Evolutionary conservation across 495 filamentous ascomycete species (phyloP), one percentile per base, ranked within the genome.

Genomic region (Podospora fimiseda): DNA sequence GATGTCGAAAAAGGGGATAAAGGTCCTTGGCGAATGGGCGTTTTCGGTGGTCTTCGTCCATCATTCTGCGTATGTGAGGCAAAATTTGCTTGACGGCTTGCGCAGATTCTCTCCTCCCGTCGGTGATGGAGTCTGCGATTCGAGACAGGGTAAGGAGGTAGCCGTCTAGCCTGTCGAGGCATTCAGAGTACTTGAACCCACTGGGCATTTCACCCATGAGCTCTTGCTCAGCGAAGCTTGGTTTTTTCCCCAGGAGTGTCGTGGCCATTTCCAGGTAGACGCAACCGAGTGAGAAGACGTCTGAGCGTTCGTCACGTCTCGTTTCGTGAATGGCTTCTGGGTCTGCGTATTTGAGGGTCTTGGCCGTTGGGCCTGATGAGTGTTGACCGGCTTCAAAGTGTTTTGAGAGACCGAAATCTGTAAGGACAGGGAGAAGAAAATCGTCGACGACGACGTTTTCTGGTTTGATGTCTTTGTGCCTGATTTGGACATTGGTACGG

Each of bases 231-330:
- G 63, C 63, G 30, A 61, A 66, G 1, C 9, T 19, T 11, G 62
- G 51, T 13, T 52, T 53, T 22, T 61, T 57, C 20, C 69, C 70
- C 45, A 72, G 63, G 7, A 74, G 50, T 0, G 70, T 61, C 14
- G 66, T 71, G 7, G 64, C 61, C 41, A 74, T 70, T 52, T 78
- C 75, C 2, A 78, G 66, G 48, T 62, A 76, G 9, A 79, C 69
- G 48, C 74, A 76, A 11, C 75, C 76, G 2, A 79, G 65, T 1
- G 69, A 70, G 64, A 73, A 79, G 1, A 77, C 61, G 57, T 79
- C 76, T 9, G 69, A 72, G 9, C 66, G 63, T n/a, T 66, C 62
- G 22, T 72, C 71, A 1, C 72, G 67, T n/a, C 43, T 39, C 2
- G 58, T 58, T 47, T 71, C 57, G 16, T 60, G 49, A n/a, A 61